A percentile compares a stretch with the other conserved stretches of the same genome.
These are phyloP conservation scores for Afroboletus lepidellus DNA, from an alignment of 1,284 basidiomycete species.

Conservation along the genomic window DNA sequence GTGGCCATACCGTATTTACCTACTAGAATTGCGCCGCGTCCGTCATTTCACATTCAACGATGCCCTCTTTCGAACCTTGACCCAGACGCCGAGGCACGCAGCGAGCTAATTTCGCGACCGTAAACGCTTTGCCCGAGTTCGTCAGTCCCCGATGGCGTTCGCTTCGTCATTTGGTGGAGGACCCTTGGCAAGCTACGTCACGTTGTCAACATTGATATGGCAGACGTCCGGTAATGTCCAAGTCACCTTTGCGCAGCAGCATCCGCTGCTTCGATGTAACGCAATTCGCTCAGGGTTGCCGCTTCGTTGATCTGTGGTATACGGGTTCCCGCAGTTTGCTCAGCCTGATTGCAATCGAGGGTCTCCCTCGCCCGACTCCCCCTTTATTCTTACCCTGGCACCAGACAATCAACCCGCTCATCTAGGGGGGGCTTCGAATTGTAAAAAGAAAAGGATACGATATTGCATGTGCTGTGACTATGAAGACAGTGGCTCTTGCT, in stretches of 20 bases:
- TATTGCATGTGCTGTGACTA: conserved; percentile 20
- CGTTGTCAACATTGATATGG: conserved; percentile 7
- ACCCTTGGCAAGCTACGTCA: conserved; percentile 14
- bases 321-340: conserved; percentile 1
- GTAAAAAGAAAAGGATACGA: conserved; percentile 12
- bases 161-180: conserved; percentile 11
- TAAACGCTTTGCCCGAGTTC: conserved; percentile 8
- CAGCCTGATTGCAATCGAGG: conserved; percentile 17
- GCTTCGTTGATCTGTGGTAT: conserved; percentile 12
- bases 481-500: conserved; percentile 26
- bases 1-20: conserved; percentile 7
- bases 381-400: conserved; percentile 16
- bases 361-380: conserved; percentile 4
- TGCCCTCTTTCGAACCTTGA: background rate
- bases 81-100: conserved; percentile 5
- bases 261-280: conserved; percentile 4
- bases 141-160: background rate
- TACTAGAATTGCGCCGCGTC: no score
- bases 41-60: conserved; percentile 12
- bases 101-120: conserved; percentile 13
- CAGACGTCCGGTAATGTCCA: conserved; percentile 10
- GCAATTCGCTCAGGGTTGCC: conserved; percentile 23
- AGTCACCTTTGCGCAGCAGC: conserved; percentile 20
- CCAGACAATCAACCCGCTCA: conserved; percentile 8
- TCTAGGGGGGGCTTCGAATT: conserved; percentile 10